phyloP scores from a whole-genome alignment of 305 asterid species.

The Solanum hybrid region DNA sequence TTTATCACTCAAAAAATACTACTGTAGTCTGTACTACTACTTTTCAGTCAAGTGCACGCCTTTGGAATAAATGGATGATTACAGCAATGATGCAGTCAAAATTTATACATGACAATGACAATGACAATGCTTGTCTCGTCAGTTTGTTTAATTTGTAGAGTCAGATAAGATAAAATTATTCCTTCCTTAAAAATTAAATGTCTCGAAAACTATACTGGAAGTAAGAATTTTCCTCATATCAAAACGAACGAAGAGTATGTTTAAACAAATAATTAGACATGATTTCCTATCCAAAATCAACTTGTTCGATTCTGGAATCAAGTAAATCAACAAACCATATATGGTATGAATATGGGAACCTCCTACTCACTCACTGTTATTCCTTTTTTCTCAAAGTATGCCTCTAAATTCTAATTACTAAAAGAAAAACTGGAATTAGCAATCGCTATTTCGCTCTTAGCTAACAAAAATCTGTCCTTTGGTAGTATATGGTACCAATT shows the following conservation, averaged over 20 bases:
- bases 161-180: not conserved
- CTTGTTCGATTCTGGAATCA: not conserved
- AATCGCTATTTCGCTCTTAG: not conserved
- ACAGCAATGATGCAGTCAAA: not conserved
- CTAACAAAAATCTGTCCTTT: not conserved
- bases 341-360: not conserved
- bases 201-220: not conserved
- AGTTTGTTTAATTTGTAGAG: not conserved
- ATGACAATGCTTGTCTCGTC: not conserved
- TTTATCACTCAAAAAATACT: not conserved
- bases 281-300: not conserved
- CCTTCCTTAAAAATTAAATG: not conserved
- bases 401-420: not conserved
- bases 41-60: constrained; percentile 1
- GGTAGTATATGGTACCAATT: not conserved
- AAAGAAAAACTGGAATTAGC: not conserved
- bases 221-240: not conserved
- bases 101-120: not conserved
- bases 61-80: not conserved
- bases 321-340: not conserved
- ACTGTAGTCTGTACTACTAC: not conserved
- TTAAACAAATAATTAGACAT: not conserved
- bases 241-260: not conserved
- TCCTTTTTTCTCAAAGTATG: not conserved
- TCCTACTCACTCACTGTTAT: not conserved